Base-by-base conservation (phyloP, 768 basidiomycete species). In the Tulasnella sp. region DNA sequence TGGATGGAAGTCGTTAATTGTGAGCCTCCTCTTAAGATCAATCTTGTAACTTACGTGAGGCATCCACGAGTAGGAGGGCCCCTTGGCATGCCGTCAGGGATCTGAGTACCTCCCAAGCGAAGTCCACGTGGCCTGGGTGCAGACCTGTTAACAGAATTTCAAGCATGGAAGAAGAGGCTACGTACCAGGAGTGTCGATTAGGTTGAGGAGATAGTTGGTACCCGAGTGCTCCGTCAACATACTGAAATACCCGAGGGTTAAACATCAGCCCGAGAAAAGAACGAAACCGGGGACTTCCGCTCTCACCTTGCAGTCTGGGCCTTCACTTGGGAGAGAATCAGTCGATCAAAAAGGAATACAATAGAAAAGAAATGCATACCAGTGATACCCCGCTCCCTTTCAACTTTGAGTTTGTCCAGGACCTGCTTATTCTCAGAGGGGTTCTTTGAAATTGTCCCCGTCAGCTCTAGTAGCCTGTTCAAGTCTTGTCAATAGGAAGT, bases 361-460 rank as follows among this genome's bases (percentile, higher is more conserved):
- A n/a, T n/a, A n/a, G n/a, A n/a, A 71, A 16, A 24, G 52, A 36
- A 21, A 36, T 46, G 81, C 87, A 81, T 78, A 93, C 95, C 94
- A 34, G 98, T 99, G 79, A 99, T 99, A 19, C 97, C 97, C 18
- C 97, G 90, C 84, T 99, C 97, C 76, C 96, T 89, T 84, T 99
- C 98, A 3, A 99, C 98, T 85, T 99, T 99, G 74, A 99, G 88
- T 85, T 95, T 97, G 84, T 97, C 95, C 79, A 96, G 85, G 21
- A 96, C 92, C 84, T 97, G 95, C 83, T 93, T 90, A 84, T 96
- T 96, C 81, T 88, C 88, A 48, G 87, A 87, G 75, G 87, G 84
- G 82, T 89, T 90, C 84, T 88, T 91, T 81, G 88, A 86, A 74
- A 98, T 96, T 2, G 97, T 97, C 8, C 93, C 93, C 48, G 96